Evolutionary conservation across 495 filamentous ascomycete genomes (phyloP).

Genomic region (Pseudevernia furfuracea): DNA sequence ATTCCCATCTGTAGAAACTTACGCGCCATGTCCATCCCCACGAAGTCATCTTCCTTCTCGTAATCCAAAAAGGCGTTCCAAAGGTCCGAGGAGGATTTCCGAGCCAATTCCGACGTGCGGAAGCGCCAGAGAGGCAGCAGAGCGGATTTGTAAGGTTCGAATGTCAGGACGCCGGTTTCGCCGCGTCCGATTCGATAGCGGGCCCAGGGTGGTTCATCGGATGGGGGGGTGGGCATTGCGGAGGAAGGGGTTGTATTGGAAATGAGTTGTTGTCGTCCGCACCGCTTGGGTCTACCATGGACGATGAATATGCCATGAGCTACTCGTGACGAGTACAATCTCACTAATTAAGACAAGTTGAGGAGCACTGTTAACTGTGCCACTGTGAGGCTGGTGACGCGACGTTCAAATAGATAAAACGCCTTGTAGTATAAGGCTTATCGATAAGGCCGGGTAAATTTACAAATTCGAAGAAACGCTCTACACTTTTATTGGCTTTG

Average conservation of each 20-base stretch:
- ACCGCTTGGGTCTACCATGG: background rate
- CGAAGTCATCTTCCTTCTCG: constrained; percentile 39
- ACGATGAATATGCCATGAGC: background rate
- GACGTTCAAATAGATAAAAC: no score
- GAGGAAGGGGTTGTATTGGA: background rate
- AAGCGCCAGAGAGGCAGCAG: constrained; percentile 47
- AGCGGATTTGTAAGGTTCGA: constrained; percentile 46
- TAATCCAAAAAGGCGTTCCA: constrained; percentile 37
- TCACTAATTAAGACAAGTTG: no score
- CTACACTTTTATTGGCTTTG: background rate
- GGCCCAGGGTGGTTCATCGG: constrained; percentile 39
- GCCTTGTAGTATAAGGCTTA: background rate
- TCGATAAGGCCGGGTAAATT: background rate
- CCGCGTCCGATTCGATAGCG: constrained; percentile 45
- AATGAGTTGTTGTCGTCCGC: background rate
- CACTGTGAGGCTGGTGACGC: no score
- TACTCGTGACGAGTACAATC: background rate
- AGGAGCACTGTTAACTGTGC: no score
- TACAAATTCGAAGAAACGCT: background rate
- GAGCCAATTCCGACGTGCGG: constrained; percentile 38
- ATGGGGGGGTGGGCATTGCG: constrained; percentile 15
- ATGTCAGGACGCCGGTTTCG: constrained; percentile 46
- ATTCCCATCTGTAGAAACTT: constrained; percentile 53
- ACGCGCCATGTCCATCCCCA: constrained; percentile 46
- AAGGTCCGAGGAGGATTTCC: constrained; percentile 32